These are phyloP conservation scores for Botrytis paeoniae DNA, from an alignment of 2,329 filamentous ascomycete genomes.

Conservation along the genomic window DNA sequence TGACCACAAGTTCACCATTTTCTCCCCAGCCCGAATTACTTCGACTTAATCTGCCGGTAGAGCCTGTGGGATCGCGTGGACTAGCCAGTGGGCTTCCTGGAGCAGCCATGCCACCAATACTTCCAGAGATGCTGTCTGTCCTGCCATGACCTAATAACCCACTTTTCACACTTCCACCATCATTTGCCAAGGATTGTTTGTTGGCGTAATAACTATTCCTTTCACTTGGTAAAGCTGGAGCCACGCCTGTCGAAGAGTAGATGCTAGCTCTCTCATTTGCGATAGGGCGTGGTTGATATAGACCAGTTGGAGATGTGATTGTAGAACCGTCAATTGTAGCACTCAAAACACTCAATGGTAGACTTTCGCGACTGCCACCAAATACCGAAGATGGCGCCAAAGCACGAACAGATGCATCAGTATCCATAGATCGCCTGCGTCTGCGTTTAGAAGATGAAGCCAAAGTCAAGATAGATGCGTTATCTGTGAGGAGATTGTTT, in stretches of 20 bases:
- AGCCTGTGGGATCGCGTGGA: slow-evolving; percentile 43
- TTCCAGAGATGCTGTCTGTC: slow-evolving; percentile 78
- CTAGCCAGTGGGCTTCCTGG: slow-evolving; percentile 61
- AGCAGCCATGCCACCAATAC: slow-evolving; percentile 57
- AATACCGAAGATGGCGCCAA: slow-evolving; percentile 80
- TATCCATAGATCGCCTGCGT: slow-evolving; percentile 76
- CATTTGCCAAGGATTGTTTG: slow-evolving; percentile 49
- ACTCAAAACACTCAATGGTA: slow-evolving; percentile 75
- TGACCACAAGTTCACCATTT: slow-evolving; percentile 10
- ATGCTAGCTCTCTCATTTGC: slow-evolving; percentile 69
- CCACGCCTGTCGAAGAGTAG: slow-evolving; percentile 71
- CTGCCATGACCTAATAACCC: slow-evolving; percentile 72
- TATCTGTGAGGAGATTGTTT: slow-evolving; percentile 78
- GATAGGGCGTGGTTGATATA: slow-evolving; percentile 48
- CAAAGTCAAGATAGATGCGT: slow-evolving; percentile 80
- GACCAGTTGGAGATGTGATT: slow-evolving; percentile 45
- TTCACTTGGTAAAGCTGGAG: slow-evolving; percentile 66
- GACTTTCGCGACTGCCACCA: slow-evolving; percentile 75
- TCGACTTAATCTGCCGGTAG: slow-evolving; percentile 33
- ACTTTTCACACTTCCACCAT: slow-evolving; percentile 76
- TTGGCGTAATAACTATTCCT: slow-evolving; percentile 78
- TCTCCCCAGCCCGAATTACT: slow-evolving; percentile 35
- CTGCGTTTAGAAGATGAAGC: slow-evolving; percentile 78
- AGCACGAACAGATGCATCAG: slow-evolving; percentile 79
- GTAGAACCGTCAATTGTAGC: slow-evolving; percentile 59